Evolutionary conservation across 331 rosid genomes (phyloP), one percentile per base, ranked within the genome.

Genomic region (Dryas integrifolia): DNA sequence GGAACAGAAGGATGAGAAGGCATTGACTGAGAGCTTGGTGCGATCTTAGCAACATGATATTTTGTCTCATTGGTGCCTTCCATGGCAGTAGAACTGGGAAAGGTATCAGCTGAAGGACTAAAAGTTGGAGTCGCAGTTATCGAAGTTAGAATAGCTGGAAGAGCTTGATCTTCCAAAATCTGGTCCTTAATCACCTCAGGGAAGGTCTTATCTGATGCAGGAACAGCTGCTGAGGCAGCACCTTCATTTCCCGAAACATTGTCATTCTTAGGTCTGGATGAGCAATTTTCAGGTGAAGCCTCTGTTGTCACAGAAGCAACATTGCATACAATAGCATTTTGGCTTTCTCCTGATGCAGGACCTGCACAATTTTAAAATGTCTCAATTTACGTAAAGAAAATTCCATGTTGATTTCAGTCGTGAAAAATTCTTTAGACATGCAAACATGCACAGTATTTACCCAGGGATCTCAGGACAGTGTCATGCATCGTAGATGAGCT

Each of bases 321-420:
- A 52, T 78, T 83, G 59, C 58, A 70, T 26, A 77, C 15, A 73
- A 68, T 77, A 62, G 78, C 45, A 76, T 77, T 74, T 79, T 72
- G 90, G 75, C 73, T 77, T 77, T 74, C 78, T 72, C 81, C 87
- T 45, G 46, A 55, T 50, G 81, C 86, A 69, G 80, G 43, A 51
- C 90, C 96, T 92, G 94, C 81, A 84, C 62, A 81, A 59, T 47
- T 48, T 80, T 58, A 61, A 77, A 63, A 76, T 43, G 51, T 52
- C 51, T 72, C 49, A 66, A 51, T 8, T 35, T 41, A 52, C 18
- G 63, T 16, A 6, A 38, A 16, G 12, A 46, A 15, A 45, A 80
- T 46, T 78, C 58, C 63, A 63, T 38, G 14, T 56, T 61, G n/a
- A 46, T 45, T 53, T 41, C 39, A 53, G 52, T 43, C 38, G 52